Conservation (phyloP, 2,329 filamentous ascomycete species). For the Colletotrichum sp. region DNA sequence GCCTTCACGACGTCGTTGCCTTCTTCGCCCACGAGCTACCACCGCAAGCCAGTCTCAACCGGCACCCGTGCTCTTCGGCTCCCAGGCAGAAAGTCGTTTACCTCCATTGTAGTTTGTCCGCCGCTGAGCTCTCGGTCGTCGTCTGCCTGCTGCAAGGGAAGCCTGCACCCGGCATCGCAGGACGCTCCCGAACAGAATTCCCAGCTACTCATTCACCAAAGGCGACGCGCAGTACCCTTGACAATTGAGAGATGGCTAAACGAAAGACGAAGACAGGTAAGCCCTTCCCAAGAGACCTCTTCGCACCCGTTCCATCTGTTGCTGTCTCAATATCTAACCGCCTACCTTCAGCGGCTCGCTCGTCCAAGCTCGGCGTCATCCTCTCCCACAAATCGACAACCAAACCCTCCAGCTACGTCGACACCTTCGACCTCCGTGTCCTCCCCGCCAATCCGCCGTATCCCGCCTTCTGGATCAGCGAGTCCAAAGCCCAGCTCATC, state of each 20-base stretch:
- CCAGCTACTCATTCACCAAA: background rate
- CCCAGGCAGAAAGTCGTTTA: background rate
- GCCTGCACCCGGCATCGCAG: background rate
- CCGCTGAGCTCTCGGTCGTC: background rate
- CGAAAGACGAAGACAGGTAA: background rate
- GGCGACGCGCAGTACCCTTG: background rate
- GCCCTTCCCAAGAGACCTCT: background rate
- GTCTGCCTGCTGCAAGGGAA: background rate
- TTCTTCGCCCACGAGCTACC: background rate
- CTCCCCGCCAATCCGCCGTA: background rate
- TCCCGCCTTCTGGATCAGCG: background rate
- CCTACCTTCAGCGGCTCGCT: background rate
- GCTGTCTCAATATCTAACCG: background rate
- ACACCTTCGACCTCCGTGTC: background rate
- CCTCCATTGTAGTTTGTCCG: background rate
- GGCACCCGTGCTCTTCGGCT: fast-evolving
- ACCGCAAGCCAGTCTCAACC: background rate
- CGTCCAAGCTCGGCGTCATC: background rate
- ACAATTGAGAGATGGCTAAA: background rate
- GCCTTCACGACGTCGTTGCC: background rate
- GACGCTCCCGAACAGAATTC: background rate
- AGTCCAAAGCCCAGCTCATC: background rate
- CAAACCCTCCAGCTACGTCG: background rate
- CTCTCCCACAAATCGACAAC: background rate
- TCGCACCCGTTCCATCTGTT: background rate